These are phyloP conservation scores for Erodium maritimum DNA, from an alignment of 345 rosid species.

Conservation along the genomic window DNA sequence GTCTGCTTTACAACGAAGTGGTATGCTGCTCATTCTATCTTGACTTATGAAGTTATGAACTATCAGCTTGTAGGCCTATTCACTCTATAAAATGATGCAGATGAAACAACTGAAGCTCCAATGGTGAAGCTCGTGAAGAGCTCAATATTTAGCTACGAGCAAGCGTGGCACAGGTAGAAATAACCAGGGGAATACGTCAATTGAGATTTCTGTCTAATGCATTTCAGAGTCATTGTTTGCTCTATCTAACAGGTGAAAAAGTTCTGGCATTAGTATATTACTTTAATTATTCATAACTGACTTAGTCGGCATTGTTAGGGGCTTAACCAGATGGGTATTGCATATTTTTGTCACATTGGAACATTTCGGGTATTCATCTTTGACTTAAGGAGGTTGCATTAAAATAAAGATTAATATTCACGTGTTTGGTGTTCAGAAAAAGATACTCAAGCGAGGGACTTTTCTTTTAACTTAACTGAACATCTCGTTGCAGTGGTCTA, in stretches of 20 bases:
- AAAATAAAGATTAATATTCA: too few relatives aligned
- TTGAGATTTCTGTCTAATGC: conserved; percentile 3
- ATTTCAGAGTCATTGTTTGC: background rate
- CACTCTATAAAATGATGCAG: conserved; percentile 34
- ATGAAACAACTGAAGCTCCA: conserved; percentile 47
- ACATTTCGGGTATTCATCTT: too few relatives aligned
- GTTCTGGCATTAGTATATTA: background rate
- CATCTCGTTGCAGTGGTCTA: too few relatives aligned
- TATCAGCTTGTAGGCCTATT: conserved; percentile 13
- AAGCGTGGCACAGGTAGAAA: conserved; percentile 94
- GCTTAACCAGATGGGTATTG: too few relatives aligned
- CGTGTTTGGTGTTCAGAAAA: too few relatives aligned
- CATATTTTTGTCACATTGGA: too few relatives aligned
- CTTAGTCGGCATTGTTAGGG: too few relatives aligned
- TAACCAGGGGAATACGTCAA: conserved; percentile 3
- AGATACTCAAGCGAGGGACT: too few relatives aligned
- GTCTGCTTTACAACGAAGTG: conserved; percentile 68
- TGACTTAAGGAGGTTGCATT: too few relatives aligned
- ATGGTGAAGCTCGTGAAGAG: conserved; percentile 71
- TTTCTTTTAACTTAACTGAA: too few relatives aligned
- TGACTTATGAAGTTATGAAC: conserved; percentile 8
- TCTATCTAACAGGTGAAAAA: background rate
- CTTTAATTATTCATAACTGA: too few relatives aligned
- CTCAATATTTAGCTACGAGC: conserved; percentile 92
- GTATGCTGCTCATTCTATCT: conserved; percentile 26